Evolutionary conservation across 176 grass and related monocot genomes (phyloP).

Genomic region (Themeda triandra): DNA sequence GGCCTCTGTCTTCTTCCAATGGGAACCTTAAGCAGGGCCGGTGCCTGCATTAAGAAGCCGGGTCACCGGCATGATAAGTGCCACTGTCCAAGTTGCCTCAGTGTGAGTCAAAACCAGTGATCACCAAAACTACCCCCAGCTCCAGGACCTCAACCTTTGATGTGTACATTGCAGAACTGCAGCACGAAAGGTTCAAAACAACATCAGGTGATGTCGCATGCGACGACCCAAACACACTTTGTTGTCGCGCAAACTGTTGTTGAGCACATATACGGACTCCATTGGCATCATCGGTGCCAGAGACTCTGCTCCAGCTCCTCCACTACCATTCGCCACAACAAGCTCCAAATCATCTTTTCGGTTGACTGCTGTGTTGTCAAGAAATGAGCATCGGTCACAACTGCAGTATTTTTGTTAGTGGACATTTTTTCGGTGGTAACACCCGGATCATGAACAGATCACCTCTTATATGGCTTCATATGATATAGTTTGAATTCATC

Average conservation of each 20-base stretch:
- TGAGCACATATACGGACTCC: not conserved
- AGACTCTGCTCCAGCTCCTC: not conserved
- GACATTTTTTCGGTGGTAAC: too few relatives aligned
- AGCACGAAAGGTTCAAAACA: not conserved
- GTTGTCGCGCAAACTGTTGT: not conserved
- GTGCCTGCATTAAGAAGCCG: too few relatives aligned
- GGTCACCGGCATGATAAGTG: too few relatives aligned
- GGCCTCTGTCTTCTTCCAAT: not conserved
- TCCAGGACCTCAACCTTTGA: not conserved
- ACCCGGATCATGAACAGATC: constrained; percentile 7
- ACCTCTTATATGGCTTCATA: constrained; percentile 89
- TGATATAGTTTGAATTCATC: constrained; percentile 75
- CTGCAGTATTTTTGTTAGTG: not conserved
- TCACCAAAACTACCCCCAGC: not conserved
- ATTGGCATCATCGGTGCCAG: not conserved
- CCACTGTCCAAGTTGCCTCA: too few relatives aligned
- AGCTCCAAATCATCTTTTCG: not conserved
- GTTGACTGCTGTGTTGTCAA: not conserved
- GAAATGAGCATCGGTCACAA: not conserved
- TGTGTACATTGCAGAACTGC: not conserved
- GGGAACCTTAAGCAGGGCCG: too few relatives aligned
- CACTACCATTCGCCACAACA: not conserved
- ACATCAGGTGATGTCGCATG: not conserved
- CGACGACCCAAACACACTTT: not conserved
- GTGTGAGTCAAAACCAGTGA: not conserved